phyloP scores from a whole-genome alignment of 1,284 basidiomycete genomes.

The Cryptococcus depauperatus region DNA sequence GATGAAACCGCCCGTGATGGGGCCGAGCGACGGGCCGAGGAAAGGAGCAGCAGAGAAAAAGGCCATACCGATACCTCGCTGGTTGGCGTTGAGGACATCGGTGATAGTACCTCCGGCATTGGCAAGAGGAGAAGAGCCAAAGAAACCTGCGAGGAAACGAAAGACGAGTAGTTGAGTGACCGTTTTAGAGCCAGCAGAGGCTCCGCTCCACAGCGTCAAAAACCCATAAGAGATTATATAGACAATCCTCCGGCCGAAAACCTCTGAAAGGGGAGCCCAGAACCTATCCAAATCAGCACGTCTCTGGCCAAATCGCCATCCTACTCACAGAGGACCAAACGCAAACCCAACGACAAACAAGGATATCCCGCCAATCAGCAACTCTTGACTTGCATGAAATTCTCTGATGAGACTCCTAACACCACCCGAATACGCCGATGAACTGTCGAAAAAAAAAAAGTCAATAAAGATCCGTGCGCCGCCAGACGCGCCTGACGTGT shows the following conservation, averaged over 20 bases:
- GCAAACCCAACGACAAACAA: constrained; percentile 40
- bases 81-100: constrained; percentile 36
- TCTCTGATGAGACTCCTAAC: constrained; percentile 19
- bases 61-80: constrained; percentile 44
- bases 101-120: constrained; percentile 42
- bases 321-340: constrained; percentile 26
- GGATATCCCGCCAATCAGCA: constrained; percentile 31
- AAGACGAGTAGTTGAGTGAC: constrained; percentile 30
- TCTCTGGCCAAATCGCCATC: no score
- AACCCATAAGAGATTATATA: constrained; percentile 53
- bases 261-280: constrained; percentile 50
- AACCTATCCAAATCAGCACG: constrained; percentile 12
- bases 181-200: constrained; percentile 26
- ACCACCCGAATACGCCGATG: constrained; percentile 32
- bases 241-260: constrained; percentile 52
- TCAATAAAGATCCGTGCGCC: background rate
- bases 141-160: constrained; percentile 40
- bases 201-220: constrained; percentile 35
- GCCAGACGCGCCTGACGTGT: background rate
- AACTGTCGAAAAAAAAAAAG: constrained; percentile 8
- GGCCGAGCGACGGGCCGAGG: constrained; percentile 54
- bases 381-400: constrained; percentile 21
- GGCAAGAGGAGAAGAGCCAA: constrained; percentile 41
- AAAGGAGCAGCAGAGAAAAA: constrained; percentile 59
- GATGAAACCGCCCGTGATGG: constrained; percentile 43